Percentiles rank a stretch among this genome's conserved stretches.
Conservation (phyloP, 805 yeast species). For the Cyberlindnera sargentensis region DNA sequence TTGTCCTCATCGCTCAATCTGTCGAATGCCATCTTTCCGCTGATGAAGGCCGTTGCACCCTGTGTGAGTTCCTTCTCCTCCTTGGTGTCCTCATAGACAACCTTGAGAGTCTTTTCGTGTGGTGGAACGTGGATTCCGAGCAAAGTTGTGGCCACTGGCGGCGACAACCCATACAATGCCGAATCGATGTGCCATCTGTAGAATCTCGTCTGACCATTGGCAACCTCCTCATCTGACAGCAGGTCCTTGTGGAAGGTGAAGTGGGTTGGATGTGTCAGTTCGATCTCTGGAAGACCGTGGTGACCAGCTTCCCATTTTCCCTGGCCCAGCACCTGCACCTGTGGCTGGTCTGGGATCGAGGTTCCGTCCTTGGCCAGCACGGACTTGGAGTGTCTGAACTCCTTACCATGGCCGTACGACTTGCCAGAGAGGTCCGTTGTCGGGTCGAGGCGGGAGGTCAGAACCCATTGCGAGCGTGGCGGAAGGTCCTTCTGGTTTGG, state of each 20-base stretch:
- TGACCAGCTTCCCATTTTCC: conserved; percentile 56
- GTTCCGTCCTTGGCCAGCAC: conserved; percentile 77
- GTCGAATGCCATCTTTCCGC: conserved; percentile 76
- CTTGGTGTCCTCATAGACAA: conserved; percentile 59
- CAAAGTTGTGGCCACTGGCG: conserved; percentile 81
- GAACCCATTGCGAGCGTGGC: conserved; percentile 68
- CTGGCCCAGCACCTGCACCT: conserved; percentile 86
- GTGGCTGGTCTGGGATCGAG: conserved; percentile 77
- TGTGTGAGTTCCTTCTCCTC: conserved; percentile 63
- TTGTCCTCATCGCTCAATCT: conserved; percentile 62
- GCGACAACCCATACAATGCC: conserved; percentile 78
- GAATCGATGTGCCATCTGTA: conserved; percentile 95
- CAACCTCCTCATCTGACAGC: conserved; percentile 56
- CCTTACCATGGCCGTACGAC: conserved; percentile 81
- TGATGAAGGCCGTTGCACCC: conserved; percentile 86
- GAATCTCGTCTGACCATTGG: conserved; percentile 62
- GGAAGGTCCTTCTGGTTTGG: conserved; percentile 62
- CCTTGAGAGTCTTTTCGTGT: conserved; percentile 50
- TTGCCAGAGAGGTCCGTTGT: conserved; percentile 41
- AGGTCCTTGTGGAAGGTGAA: conserved; percentile 68
- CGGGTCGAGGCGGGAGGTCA: conserved; percentile 78
- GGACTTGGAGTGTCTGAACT: conserved; percentile 56
- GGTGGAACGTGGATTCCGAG: conserved; percentile 79
- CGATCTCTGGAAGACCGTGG: conserved; percentile 47
- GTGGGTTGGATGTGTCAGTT: conserved; percentile 79